Conservation (phyloP, 257 asterid genomes). For the Solanum dulcamara region DNA sequence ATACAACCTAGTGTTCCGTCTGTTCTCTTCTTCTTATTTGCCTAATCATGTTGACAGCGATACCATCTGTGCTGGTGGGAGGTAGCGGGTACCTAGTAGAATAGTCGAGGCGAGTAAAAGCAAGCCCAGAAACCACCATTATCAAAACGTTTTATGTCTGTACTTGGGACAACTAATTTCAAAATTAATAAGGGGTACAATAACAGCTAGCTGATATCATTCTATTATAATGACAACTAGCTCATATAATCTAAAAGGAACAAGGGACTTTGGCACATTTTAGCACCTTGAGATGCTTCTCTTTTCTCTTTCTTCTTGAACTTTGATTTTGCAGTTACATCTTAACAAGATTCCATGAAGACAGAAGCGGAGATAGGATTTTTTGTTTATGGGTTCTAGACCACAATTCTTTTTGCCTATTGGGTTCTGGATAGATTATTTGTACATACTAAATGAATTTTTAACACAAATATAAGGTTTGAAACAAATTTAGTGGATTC, state of each 20-base stretch:
- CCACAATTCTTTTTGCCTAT: neutral
- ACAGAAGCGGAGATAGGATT: neutral
- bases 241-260: neutral
- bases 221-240: neutral
- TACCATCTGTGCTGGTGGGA: neutral
- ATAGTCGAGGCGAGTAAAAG: neutral
- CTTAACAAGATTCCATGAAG: neutral
- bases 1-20: neutral
- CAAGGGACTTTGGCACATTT: neutral
- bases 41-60: neutral
- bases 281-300: neutral
- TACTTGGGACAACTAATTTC: neutral
- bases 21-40: neutral
- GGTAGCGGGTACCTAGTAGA: neutral
- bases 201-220: neutral
- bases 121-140: neutral
- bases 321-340: neutral
- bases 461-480: neutral
- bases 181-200: neutral
- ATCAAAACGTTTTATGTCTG: neutral
- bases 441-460: neutral
- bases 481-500: neutral
- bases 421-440: neutral
- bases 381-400: neutral
- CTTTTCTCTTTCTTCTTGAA: neutral